Evolutionary conservation across 1,284 basidiomycete genomes (phyloP).

Genomic region (Coniferiporia weirii): DNA sequence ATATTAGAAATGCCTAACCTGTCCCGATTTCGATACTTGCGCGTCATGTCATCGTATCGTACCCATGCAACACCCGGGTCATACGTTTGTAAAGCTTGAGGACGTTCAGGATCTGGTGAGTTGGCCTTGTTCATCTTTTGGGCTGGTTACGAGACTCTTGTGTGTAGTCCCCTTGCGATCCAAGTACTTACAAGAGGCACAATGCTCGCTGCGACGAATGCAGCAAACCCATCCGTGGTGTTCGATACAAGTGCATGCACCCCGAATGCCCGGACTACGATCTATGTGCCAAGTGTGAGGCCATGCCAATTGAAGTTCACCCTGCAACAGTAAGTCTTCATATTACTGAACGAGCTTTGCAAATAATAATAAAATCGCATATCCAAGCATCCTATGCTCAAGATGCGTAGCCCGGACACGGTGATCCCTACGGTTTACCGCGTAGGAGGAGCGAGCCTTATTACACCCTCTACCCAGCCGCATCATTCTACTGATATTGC

Average conservation of each 20-base stretch:
- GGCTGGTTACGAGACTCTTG: not conserved
- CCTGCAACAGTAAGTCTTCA: conserved; percentile 30
- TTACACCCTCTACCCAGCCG: conserved; percentile 7
- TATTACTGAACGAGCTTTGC: not conserved
- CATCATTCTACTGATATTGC: not conserved
- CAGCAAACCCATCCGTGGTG: conserved; percentile 48
- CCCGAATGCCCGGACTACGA: conserved; percentile 79
- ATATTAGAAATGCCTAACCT: conserved; percentile 61
- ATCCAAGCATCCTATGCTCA: conserved; percentile 69
- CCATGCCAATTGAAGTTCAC: conserved; percentile 73
- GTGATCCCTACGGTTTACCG: conserved; percentile 48
- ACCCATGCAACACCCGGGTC: conserved; percentile 67
- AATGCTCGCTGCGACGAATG: conserved; percentile 57
- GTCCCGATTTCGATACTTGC: conserved; percentile 78
- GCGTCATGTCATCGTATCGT: conserved; percentile 65
- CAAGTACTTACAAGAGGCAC: conserved; percentile 31
- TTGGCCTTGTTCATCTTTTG: conserved; percentile 20
- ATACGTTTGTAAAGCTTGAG: conserved; percentile 68
- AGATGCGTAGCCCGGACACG: conserved; percentile 56
- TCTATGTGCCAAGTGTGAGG: conserved; percentile 78
- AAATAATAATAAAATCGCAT: not conserved
- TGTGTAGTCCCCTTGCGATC: conserved; percentile 22
- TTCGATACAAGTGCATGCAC: conserved; percentile 84
- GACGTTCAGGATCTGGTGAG: conserved; percentile 50
- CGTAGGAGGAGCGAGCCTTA: conserved; percentile 29